Evolutionary conservation across 139 green algal genomes (phyloP).

Genomic region (Edaphochlamys debaryana): DNA sequence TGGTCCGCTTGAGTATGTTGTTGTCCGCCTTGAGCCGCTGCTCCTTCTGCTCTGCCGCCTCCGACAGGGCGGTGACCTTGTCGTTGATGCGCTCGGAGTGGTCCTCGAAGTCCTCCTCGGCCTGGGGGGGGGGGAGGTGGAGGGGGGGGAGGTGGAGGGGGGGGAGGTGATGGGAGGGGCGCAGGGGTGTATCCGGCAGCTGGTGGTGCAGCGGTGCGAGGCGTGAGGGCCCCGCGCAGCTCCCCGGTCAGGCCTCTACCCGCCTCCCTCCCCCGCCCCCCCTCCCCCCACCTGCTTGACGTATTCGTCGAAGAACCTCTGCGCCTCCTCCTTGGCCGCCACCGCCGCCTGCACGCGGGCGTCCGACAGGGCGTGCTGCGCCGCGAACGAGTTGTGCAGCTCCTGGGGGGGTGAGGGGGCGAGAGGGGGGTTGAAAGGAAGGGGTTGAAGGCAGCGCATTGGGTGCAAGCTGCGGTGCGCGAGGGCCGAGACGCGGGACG

Average conservation of each 20-base stretch:
- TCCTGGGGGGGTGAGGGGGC: neutral
- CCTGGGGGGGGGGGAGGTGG: neutral
- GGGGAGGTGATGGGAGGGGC: neutral
- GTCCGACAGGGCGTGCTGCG: neutral
- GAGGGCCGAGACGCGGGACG: no score
- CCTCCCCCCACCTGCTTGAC: conserved; percentile 35
- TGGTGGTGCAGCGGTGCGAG: no score
- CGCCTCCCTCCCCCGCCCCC: neutral
- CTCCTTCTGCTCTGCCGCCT: conserved; percentile 33
- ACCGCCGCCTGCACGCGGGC: neutral
- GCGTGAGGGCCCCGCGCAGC: no score
- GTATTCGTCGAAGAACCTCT: conserved; percentile 53
- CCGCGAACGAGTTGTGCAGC: neutral
- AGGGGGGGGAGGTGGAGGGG: no score
- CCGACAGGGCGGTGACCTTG: neutral
- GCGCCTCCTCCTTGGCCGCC: conserved; percentile 10
- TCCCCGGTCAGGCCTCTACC: no score
- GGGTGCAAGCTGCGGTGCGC: neutral
- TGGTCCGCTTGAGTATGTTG: conserved; percentile 59
- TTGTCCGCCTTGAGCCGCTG: conserved; percentile 49
- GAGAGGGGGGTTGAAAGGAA: neutral
- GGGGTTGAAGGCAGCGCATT: neutral
- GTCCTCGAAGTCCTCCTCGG: conserved; percentile 53
- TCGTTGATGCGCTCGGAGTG: conserved; percentile 38
- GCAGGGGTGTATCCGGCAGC: neutral